Conservation (phyloP, 2,329 filamentous ascomycete species). For the Talaromyces rugulosus region DNA sequence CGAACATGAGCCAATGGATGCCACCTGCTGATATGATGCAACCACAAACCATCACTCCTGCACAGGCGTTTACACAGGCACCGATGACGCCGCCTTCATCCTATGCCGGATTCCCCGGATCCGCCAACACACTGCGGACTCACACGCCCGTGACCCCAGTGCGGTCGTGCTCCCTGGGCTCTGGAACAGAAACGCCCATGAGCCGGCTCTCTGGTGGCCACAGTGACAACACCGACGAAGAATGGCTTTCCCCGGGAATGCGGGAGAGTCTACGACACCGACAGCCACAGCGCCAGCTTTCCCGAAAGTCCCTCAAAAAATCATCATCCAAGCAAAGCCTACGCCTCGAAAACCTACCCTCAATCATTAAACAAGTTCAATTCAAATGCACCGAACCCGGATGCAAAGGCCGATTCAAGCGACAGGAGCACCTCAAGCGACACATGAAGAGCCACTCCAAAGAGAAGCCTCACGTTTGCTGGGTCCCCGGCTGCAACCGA, state of each 20-base stretch:
- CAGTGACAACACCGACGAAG: constrained; percentile 30
- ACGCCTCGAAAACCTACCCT: constrained; percentile 32
- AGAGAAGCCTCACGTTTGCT: constrained; percentile 41
- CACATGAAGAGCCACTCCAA: constrained; percentile 47
- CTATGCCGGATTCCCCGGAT: constrained; percentile 33
- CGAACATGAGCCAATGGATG: constrained; percentile 36
- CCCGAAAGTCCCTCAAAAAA: constrained; percentile 27
- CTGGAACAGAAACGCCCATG: constrained; percentile 32
- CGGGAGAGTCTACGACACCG: constrained; percentile 25
- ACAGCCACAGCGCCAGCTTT: constrained; percentile 26
- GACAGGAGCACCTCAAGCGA: constrained; percentile 48
- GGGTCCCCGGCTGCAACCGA: constrained; percentile 40
- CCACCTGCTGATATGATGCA: constrained; percentile 28
- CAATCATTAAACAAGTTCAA: constrained; percentile 38
- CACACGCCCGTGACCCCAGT: constrained; percentile 35
- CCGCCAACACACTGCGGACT: constrained; percentile 29
- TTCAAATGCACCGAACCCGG: constrained; percentile 40
- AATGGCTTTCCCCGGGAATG: constrained; percentile 31
- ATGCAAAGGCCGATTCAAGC: constrained; percentile 44
- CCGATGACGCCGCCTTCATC: constrained; percentile 35
- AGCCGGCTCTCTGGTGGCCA: constrained; percentile 31
- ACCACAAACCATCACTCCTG: constrained; percentile 33
- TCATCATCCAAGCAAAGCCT: constrained; percentile 32
- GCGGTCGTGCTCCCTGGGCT: constrained; percentile 32
- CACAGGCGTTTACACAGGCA: constrained; percentile 27